Evolutionary conservation across 2,329 filamentous ascomycete species (phyloP).

Genomic region (Juglanconis juglandina): DNA sequence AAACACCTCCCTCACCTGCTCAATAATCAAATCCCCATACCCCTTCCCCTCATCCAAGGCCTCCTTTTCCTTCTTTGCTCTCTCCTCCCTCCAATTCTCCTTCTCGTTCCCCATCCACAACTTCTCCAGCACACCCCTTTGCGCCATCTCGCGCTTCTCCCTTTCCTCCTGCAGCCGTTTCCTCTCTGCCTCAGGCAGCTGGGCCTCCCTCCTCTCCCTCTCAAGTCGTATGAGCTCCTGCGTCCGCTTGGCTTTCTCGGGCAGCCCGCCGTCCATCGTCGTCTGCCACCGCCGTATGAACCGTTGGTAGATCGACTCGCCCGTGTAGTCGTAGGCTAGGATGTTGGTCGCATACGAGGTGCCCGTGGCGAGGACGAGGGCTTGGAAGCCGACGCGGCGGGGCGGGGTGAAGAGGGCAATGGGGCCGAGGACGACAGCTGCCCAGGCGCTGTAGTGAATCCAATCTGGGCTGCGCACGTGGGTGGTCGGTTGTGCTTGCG

Average conservation of each 20-base stretch:
- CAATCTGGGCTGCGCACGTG: constrained; percentile 26
- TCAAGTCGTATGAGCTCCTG: constrained; percentile 47
- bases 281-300: constrained; percentile 39
- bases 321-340: constrained; percentile 55
- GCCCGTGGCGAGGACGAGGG: constrained; percentile 45
- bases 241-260: constrained; percentile 50
- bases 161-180: constrained; percentile 27
- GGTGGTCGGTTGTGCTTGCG: background rate
- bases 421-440: constrained; percentile 44
- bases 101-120: constrained; percentile 58
- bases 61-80: constrained; percentile 48
- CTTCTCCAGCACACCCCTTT: constrained; percentile 36
- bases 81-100: constrained; percentile 52
- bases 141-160: constrained; percentile 16
- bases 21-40: constrained; percentile 53
- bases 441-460: constrained; percentile 47
- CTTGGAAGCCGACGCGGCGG: constrained; percentile 48
- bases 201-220: constrained; percentile 34
- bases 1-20: constrained; percentile 55
- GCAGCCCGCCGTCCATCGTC: constrained; percentile 53
- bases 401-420: constrained; percentile 50
- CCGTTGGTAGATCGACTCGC: constrained; percentile 48
- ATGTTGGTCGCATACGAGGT: constrained; percentile 53
- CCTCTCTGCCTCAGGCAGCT: constrained; percentile 29
- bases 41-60: constrained; percentile 55